Evolutionary conservation across 148 eudicot species (phyloP).

Genomic region (Vaccinium myrtillus): DNA sequence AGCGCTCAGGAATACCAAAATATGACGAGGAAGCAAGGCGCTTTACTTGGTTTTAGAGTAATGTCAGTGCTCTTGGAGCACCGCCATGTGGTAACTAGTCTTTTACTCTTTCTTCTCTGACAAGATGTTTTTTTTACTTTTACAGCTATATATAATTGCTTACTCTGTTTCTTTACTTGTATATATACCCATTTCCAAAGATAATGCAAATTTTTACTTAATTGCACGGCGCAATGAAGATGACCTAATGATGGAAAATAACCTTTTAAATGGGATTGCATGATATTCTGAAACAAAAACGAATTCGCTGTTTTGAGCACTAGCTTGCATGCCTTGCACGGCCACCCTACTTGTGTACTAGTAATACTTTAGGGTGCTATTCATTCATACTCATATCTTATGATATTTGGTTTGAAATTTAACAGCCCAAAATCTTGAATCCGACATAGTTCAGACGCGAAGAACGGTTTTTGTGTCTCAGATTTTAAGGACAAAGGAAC

Average conservation of each 20-base stretch:
- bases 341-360: neutral
- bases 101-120: neutral
- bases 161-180: neutral
- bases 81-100: neutral
- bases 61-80: too few species aligned
- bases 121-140: neutral
- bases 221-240: neutral
- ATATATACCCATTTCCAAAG: neutral
- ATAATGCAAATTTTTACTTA: neutral
- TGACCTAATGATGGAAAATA: neutral
- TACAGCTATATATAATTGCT: neutral
- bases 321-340: neutral
- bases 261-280: neutral
- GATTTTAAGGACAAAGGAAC: slow-evolving; percentile 18
- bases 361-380: neutral
- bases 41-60: too few species aligned
- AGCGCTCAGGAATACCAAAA: too few species aligned
- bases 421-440: neutral
- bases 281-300: neutral
- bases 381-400: neutral
- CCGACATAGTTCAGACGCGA: slow-evolving; percentile 24
- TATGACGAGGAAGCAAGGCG: neutral
- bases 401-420: neutral
- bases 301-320: neutral
- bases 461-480: neutral